Percentiles rank a stretch among this genome's conserved stretches.
These are phyloP conservation scores for Seminavis robusta DNA, from an alignment of 108 stramenopile species.

Conservation along the genomic window DNA sequence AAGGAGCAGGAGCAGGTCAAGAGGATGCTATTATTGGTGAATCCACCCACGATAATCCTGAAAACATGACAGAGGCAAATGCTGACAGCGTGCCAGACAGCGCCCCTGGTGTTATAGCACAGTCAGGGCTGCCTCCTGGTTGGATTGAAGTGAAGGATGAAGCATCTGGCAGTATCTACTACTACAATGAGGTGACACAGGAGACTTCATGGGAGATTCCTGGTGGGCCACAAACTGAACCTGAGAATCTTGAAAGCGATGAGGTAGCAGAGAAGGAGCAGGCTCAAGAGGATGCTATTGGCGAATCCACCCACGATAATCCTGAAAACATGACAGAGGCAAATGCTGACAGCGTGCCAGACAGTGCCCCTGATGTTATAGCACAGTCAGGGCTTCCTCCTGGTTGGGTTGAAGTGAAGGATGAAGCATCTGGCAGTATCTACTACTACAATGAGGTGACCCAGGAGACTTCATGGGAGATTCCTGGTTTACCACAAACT, in stretches of 20 bases:
- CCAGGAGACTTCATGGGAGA: slow-evolving; percentile 28
- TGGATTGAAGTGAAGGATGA: slow-evolving; percentile 64
- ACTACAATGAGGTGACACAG: slow-evolving; percentile 46
- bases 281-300: too few relatives aligned
- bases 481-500: too few relatives aligned
- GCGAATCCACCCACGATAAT: too few relatives aligned
- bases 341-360: not conserved
- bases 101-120: not conserved
- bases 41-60: not conserved
- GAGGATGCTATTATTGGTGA: not conserved
- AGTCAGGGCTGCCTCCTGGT: slow-evolving; percentile 21
- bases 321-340: too few relatives aligned
- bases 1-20: not conserved
- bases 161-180: slow-evolving; percentile 45
- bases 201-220: slow-evolving; percentile 65
- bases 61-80: not conserved
- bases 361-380: not conserved
- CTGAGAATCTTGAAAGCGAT: too few relatives aligned
- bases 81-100: not conserved
- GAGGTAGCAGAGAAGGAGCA: too few relatives aligned
- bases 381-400: slow-evolving; percentile 7
- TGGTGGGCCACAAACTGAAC: not conserved
- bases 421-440: slow-evolving; percentile 30
- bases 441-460: slow-evolving; percentile 50
- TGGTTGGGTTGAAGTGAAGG: slow-evolving; percentile 45